Base-by-base conservation (phyloP, 1,139 yeast species). In the Saccharomyces hybrid region DNA sequence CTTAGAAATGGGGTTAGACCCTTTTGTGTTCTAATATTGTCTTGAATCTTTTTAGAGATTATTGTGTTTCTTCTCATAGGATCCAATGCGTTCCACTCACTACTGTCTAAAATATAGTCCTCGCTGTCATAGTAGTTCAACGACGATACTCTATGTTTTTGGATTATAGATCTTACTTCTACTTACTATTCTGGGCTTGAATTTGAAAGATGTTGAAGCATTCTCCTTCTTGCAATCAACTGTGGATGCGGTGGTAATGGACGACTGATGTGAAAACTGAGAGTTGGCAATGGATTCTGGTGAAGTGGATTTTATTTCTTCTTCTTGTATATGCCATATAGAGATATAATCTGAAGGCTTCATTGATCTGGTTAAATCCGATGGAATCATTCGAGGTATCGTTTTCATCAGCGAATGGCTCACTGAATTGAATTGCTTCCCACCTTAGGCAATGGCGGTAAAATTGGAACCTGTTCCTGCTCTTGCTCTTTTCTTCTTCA, bases 321-420 rank as follows among this genome's bases (percentile, higher is more conserved):
- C 62, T 55, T 72, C 70, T 70, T 77, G 76, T 14, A 68, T 64
- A 56, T 72, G 73, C 64, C 74, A 65, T 4, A 73, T 64, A 7
- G 69, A 62, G 12, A 67, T 52, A 53, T 67, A 66, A 49, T 61
- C 62, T 6, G 58, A 56, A 1, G 66, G 64, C 32, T 72, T 74
- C 59, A 73, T 68, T 11, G 77, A 73, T 55, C 73, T 69, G 57
- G 74, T 72, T 2, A 78, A 75, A 58, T 78, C 81, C 81, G 49
- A 77, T 77, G 8, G 77, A 73, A 56, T 79, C 82, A 75, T 76
- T 74, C 55, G 70, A 65, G 5, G 60, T 58, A 24, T 66, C 70
- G 24, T 49, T 51, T 11, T 61, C 63, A 26, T 61, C 63, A 4
- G 53, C 58, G 50, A 65, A 66, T 7, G 66, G 59, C 29, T 65